Percentiles rank a stretch among this genome's conserved stretches.
These are phyloP conservation scores for Parasitella parasitica DNA, from an alignment of 371 early-diverging fungal genomes.

Conservation along the genomic window DNA sequence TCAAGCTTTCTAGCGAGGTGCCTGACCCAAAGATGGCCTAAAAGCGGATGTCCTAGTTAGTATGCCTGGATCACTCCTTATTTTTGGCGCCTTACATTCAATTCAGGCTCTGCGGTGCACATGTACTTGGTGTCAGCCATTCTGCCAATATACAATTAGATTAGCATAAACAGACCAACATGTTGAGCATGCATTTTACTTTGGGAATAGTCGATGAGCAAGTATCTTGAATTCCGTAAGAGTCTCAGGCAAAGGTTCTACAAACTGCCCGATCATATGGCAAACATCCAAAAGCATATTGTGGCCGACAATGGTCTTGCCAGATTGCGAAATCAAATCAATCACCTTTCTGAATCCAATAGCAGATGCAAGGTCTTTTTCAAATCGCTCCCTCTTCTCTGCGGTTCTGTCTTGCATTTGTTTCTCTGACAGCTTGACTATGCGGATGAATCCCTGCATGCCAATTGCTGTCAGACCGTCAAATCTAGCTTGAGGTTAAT, in stretches of 20 bases:
- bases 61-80: neutral
- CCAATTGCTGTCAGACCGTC: slow-evolving; percentile 48
- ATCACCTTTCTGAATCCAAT: slow-evolving; percentile 80
- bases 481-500: slow-evolving; percentile 28
- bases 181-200: slow-evolving; percentile 21
- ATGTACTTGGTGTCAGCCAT: slow-evolving; percentile 85
- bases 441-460: slow-evolving; percentile 39
- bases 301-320: slow-evolving; percentile 81
- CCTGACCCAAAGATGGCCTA: slow-evolving; percentile 30
- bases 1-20: slow-evolving; percentile 36
- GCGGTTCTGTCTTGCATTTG: slow-evolving; percentile 32
- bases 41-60: neutral
- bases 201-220: slow-evolving; percentile 56
- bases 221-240: slow-evolving; percentile 61
- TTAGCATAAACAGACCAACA: neutral
- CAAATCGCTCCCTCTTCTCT: slow-evolving; percentile 32
- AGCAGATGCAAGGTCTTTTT: slow-evolving; percentile 60
- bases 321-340: slow-evolving; percentile 65
- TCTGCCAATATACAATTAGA: slow-evolving; percentile 25
- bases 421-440: slow-evolving; percentile 40
- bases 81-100: slow-evolving; percentile 34
- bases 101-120: slow-evolving; percentile 52
- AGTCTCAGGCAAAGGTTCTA: slow-evolving; percentile 64
- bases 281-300: slow-evolving; percentile 82
- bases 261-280: slow-evolving; percentile 73